Evolutionary conservation across 495 filamentous ascomycete genomes (phyloP).

Genomic region (Hypoxylon trugodes): DNA sequence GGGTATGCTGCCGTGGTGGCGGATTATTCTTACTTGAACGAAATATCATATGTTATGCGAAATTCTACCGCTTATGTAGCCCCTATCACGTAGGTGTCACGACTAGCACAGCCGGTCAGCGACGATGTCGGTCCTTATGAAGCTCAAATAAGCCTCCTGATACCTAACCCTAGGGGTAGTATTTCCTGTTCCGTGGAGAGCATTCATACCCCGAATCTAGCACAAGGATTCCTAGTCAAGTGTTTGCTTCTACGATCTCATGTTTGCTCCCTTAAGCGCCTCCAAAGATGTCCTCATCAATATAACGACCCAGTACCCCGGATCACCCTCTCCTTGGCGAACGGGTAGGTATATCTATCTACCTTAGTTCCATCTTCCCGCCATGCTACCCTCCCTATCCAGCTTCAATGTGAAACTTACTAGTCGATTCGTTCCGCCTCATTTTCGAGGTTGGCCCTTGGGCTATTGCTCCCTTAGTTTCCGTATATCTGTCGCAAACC

Average conservation of each 20-base stretch:
- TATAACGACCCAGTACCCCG: conserved; percentile 2
- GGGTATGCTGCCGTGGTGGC: no score
- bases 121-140: no score
- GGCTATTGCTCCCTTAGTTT: conserved; percentile 12
- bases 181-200: conserved; percentile 18
- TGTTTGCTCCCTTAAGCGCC: conserved; percentile 5
- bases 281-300: neutral
- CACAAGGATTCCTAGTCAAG: neutral
- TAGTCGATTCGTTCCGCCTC: no score
- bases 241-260: conserved; percentile 7
- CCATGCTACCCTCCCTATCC: neutral
- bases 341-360: conserved; percentile 6
- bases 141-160: no score
- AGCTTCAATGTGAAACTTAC: conserved; percentile 17
- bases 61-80: no score
- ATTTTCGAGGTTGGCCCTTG: conserved; percentile 21
- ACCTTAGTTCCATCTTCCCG: neutral
- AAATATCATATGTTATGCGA: no score
- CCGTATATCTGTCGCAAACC: neutral
- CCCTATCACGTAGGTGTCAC: no score
- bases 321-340: neutral
- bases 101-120: no score
- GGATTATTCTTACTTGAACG: no score
- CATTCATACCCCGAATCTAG: conserved; percentile 11
- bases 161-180: neutral